Evolutionary conservation across 1,284 basidiomycete species (phyloP).

Genomic region (Neotropicomus parvogracilis): DNA sequence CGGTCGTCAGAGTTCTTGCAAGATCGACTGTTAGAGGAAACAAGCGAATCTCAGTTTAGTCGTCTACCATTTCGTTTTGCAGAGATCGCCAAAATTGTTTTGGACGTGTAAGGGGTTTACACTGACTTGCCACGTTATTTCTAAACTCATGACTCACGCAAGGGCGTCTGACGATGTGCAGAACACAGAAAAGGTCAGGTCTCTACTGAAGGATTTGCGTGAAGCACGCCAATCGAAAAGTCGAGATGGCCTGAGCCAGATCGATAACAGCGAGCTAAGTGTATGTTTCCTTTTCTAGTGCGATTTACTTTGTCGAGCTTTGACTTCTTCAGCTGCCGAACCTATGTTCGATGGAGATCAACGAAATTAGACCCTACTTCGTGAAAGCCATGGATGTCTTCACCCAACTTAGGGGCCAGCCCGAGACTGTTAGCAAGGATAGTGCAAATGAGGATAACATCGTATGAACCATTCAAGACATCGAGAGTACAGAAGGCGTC

Average conservation of each 20-base stretch:
- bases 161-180: conserved; percentile 90
- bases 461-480: conserved; percentile 5
- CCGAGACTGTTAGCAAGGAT: conserved; percentile 13
- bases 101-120: conserved; percentile 69
- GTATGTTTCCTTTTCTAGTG: conserved; percentile 42
- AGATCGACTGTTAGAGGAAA: conserved; percentile 67
- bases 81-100: conserved; percentile 83
- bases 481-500: too few species aligned
- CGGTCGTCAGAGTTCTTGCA: conserved; percentile 65
- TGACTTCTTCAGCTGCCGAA: conserved; percentile 64
- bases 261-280: conserved; percentile 76
- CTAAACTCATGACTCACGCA: conserved; percentile 2
- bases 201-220: conserved; percentile 87
- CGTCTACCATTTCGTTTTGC: conserved; percentile 81
- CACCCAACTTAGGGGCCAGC: conserved; percentile 41
- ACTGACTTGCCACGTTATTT: neutral
- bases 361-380: conserved; percentile 89
- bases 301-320: conserved; percentile 4
- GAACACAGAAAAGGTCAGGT: conserved; percentile 76
- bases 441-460: conserved; percentile 6
- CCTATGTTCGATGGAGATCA: conserved; percentile 87
- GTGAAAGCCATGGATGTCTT: conserved; percentile 74
- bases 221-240: conserved; percentile 94
- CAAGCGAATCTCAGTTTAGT: conserved; percentile 68
- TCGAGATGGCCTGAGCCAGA: conserved; percentile 71